Evolutionary conservation across 2,329 filamentous ascomycete genomes (phyloP).

Genomic region (Ceratocystis lukuohia): DNA sequence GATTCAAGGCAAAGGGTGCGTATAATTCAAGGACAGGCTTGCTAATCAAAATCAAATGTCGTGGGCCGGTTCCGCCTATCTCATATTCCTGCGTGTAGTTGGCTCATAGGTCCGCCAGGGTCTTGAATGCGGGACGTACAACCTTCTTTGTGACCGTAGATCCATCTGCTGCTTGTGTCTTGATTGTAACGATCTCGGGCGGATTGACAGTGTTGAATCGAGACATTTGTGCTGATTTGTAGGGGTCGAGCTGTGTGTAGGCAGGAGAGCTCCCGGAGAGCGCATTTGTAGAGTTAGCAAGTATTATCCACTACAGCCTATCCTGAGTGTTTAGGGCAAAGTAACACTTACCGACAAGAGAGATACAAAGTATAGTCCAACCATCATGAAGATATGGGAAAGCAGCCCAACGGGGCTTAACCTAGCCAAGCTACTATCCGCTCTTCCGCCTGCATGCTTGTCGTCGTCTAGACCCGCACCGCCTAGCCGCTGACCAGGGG

Average conservation of each 20-base stretch:
- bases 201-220: constrained; percentile 42
- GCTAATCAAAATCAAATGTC: background rate
- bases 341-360: constrained; percentile 42
- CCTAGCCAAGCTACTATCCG: constrained; percentile 26
- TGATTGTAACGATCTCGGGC: constrained; percentile 20
- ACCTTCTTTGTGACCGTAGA: constrained; percentile 23
- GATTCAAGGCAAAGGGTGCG: background rate
- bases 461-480: constrained; percentile 25
- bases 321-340: background rate
- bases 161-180: constrained; percentile 20
- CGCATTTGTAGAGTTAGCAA: background rate
- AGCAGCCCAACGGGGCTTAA: constrained; percentile 29
- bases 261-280: background rate
- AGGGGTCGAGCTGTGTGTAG: constrained; percentile 42
- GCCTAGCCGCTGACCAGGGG: constrained; percentile 45
- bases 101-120: constrained; percentile 38
- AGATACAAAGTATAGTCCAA: constrained; percentile 48
- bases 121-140: constrained; percentile 34
- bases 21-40: constrained; percentile 8
- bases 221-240: constrained; percentile 46
- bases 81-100: constrained; percentile 20
- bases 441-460: background rate
- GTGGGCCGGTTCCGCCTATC: background rate
- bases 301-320: background rate
- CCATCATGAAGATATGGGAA: constrained; percentile 38